Evolutionary conservation across 495 filamentous ascomycete genomes (phyloP).

Genomic region (Tuber aestivum): DNA sequence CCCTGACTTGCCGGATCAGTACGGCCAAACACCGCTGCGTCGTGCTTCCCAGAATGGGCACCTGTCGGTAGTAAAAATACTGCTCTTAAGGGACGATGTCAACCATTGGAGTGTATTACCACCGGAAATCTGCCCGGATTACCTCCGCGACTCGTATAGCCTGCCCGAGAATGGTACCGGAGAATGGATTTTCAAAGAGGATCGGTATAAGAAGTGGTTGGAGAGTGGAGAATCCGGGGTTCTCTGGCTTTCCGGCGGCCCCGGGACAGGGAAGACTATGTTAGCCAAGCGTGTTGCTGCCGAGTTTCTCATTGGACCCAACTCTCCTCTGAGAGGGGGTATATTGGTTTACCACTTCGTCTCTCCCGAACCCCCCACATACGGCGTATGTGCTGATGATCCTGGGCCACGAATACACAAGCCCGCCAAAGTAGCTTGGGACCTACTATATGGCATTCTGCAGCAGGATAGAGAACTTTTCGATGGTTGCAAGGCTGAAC

Average conservation of each 20-base stretch:
- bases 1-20: too few species aligned
- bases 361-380: not conserved
- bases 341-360: not conserved
- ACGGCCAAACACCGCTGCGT: too few species aligned
- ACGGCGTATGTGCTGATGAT: not conserved
- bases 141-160: not conserved
- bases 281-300: not conserved
- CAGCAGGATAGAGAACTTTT: too few species aligned
- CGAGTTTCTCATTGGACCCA: not conserved
- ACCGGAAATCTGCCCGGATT: not conserved
- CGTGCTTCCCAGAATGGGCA: too few species aligned
- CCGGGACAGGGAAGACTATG: not conserved
- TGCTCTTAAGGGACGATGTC: too few species aligned
- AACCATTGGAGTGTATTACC: not conserved
- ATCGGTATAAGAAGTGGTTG: not conserved
- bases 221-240: not conserved
- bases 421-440: not conserved
- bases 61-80: too few species aligned
- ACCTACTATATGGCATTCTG: too few species aligned
- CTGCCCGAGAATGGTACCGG: not conserved
- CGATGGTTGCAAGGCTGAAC: too few species aligned
- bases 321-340: not conserved
- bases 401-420: not conserved
- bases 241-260: not conserved
- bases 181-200: not conserved